Conservation (phyloP, 345 rosid species). For the Pugionium dolabratum region DNA sequence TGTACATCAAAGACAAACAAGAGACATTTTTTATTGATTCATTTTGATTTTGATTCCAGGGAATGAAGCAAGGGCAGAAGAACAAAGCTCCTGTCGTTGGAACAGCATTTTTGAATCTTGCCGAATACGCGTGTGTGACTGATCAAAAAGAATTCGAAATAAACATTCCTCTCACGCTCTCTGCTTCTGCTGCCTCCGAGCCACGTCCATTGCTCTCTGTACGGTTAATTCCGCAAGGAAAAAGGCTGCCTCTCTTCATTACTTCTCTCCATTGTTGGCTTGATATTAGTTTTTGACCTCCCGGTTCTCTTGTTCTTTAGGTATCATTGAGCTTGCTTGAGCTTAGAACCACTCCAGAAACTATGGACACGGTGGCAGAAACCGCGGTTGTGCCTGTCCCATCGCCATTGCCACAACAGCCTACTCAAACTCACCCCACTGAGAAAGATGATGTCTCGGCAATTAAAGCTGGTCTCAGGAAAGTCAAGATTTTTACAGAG, state of each 20-base stretch:
- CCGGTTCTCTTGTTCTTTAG: slow-evolving; percentile 41
- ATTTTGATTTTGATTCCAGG: slow-evolving; percentile 51
- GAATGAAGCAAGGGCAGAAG: slow-evolving; percentile 56
- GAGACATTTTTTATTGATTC: background rate
- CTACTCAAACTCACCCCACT: slow-evolving; percentile 31
- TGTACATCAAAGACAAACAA: slow-evolving; percentile 8
- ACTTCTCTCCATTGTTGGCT: slow-evolving; percentile 4
- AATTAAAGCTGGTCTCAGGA: slow-evolving; percentile 52
- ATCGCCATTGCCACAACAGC: slow-evolving; percentile 37
- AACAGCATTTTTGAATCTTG: slow-evolving; percentile 56
- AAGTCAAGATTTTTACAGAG: slow-evolving; percentile 49
- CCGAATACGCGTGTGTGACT: slow-evolving; percentile 59
- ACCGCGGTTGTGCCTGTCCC: slow-evolving; percentile 60
- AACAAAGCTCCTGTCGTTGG: slow-evolving; percentile 57
- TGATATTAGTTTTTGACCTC: background rate
- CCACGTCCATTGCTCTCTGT: slow-evolving; percentile 58
- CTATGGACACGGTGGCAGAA: slow-evolving; percentile 47
- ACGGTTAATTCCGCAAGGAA: slow-evolving; percentile 46
- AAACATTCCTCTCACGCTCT: slow-evolving; percentile 50
- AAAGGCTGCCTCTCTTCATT: slow-evolving; percentile 23
- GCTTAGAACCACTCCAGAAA: slow-evolving; percentile 65
- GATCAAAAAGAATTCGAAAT: slow-evolving; percentile 57
- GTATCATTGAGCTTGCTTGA: slow-evolving; percentile 72
- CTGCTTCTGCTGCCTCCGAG: slow-evolving; percentile 46
- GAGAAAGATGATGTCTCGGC: slow-evolving; percentile 49